These are phyloP conservation scores for Fusarium azukiicola DNA, from an alignment of 2,329 filamentous ascomycete genomes.

Conservation along the genomic window DNA sequence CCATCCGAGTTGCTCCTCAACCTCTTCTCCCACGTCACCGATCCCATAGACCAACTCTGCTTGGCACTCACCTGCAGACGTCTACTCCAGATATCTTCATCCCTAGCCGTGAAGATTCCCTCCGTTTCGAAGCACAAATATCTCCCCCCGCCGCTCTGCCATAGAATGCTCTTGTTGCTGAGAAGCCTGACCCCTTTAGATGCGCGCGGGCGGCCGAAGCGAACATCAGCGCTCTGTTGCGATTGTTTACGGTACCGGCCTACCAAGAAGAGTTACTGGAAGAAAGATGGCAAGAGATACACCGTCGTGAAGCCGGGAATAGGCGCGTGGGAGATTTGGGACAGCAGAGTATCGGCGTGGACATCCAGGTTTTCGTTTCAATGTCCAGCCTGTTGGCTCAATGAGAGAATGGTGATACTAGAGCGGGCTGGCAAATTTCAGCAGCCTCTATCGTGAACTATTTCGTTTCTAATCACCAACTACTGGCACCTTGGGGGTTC, in stretches of 20 bases:
- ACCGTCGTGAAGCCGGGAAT: conserved; percentile 1
- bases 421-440: conserved; percentile 12
- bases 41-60: conserved; percentile 27
- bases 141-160: neutral
- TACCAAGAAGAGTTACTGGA: conserved; percentile 23
- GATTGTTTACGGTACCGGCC: conserved; percentile 26
- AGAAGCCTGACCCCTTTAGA: conserved; percentile 19
- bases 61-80: conserved; percentile 29
- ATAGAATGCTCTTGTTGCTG: neutral
- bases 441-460: neutral
- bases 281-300: conserved; percentile 18
- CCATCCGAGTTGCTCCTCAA: conserved; percentile 30
- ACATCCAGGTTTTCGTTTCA: conserved; percentile 22
- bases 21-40: conserved; percentile 18
- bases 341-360: conserved; percentile 16
- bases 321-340: conserved; percentile 6
- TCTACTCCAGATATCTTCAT: conserved; percentile 26
- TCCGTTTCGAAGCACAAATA: conserved; percentile 20
- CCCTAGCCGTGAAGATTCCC: conserved; percentile 12
- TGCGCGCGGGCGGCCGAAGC: conserved; percentile 18
- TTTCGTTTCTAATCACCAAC: neutral
- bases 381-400: conserved; percentile 26
- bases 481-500: neutral
- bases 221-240: conserved; percentile 20
- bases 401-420: conserved; percentile 21